These are phyloP conservation scores for Amanita rimosa DNA, from an alignment of 768 basidiomycete species.

Conservation along the genomic window DNA sequence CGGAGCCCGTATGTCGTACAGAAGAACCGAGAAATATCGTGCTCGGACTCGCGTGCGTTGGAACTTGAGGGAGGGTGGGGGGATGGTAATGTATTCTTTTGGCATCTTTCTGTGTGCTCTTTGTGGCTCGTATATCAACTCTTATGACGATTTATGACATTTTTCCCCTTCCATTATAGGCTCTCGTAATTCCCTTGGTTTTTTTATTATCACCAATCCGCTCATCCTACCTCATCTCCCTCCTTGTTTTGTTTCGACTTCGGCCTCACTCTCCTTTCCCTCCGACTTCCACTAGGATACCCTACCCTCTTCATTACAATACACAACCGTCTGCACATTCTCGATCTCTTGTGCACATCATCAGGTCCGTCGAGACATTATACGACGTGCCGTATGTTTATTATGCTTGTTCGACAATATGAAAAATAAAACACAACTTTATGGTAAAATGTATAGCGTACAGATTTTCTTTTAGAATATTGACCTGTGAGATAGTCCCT, in stretches of 20 bases:
- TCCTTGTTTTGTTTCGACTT: slow-evolving; percentile 13
- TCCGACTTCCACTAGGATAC: slow-evolving; percentile 15
- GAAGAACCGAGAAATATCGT: not conserved
- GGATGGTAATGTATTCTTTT: slow-evolving; percentile 8
- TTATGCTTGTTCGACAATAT: slow-evolving; percentile 1
- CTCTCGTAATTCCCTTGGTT: slow-evolving; percentile 4
- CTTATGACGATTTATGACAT: slow-evolving; percentile 6
- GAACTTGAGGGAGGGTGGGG: not conserved
- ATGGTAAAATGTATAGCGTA: not conserved
- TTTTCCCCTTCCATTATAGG: not conserved
- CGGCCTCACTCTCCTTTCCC: slow-evolving; percentile 12
- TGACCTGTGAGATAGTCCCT: not conserved
- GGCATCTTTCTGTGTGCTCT: slow-evolving; percentile 4
- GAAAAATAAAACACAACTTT: not conserved
- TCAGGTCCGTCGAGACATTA: not conserved
- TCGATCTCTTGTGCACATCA: no score
- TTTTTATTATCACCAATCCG: not conserved
- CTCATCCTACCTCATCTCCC: not conserved
- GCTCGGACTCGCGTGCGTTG: not conserved
- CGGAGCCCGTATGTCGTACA: slow-evolving; percentile 4
- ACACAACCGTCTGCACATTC: not conserved
- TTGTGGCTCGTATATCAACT: slow-evolving; percentile 5
- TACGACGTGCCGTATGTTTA: not conserved
- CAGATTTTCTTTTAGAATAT: not conserved
- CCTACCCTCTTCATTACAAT: slow-evolving; percentile 14